These are phyloP conservation scores for Chytridium lagenaria DNA, from an alignment of 371 early-diverging fungal genomes.

Conservation along the genomic window DNA sequence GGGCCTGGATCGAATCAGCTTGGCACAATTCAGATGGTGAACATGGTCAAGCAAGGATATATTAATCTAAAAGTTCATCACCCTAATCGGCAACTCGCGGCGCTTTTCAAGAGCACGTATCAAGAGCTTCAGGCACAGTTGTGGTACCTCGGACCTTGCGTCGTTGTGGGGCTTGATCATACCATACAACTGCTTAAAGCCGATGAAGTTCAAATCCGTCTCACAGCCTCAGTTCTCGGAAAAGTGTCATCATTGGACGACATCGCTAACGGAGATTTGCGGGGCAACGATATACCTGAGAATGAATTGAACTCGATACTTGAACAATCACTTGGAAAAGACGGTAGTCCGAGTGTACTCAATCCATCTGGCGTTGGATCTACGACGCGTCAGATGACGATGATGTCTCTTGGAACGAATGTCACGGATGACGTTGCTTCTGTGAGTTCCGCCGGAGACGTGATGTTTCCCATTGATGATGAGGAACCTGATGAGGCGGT, in stretches of 20 bases:
- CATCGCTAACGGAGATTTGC: background rate
- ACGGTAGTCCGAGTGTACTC: background rate
- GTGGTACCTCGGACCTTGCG: constrained; percentile 57
- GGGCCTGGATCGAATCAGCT: background rate
- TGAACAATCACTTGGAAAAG: background rate
- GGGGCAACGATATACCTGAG: background rate
- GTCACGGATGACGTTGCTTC: constrained; percentile 2
- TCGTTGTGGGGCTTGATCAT: constrained; percentile 64
- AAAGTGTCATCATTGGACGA: constrained; percentile 10
- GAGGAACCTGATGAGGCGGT: constrained; percentile 17
- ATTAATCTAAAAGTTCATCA: constrained; percentile 63
- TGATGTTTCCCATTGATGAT: constrained; percentile 29
- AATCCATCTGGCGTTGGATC: background rate
- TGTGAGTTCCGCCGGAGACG: constrained; percentile 20
- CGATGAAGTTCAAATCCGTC: constrained; percentile 64
- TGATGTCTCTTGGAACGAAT: background rate
- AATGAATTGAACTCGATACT: background rate
- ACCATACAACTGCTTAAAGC: constrained; percentile 62
- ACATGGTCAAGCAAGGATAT: constrained; percentile 64
- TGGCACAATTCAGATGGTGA: constrained; percentile 46
- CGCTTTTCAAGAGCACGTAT: constrained; percentile 65
- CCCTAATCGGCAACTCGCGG: constrained; percentile 71
- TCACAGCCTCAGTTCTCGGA: constrained; percentile 62
- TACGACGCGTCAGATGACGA: background rate
- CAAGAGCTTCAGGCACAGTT: constrained; percentile 64